Evolutionary conservation across 108 stramenopile species (phyloP).

Genomic region (Skeletonema menzelii): DNA sequence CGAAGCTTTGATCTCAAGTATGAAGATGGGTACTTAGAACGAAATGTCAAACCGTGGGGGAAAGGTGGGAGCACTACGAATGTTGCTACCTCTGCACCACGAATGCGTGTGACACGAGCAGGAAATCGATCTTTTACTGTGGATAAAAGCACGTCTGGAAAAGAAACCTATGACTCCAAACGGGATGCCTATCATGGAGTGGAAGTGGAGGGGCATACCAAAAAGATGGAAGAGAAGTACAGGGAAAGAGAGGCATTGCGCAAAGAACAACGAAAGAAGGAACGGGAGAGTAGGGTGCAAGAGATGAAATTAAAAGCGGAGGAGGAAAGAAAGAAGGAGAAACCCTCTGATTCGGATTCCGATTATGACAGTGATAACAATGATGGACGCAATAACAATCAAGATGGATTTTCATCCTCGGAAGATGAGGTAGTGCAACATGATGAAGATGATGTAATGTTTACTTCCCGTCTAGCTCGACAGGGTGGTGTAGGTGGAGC

Average conservation of each 20-base stretch:
- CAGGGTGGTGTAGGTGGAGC: constrained; percentile 98
- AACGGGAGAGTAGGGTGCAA: constrained; percentile 46
- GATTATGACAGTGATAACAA: constrained; percentile 80
- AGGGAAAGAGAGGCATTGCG: constrained; percentile 69
- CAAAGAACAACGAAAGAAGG: constrained; percentile 49
- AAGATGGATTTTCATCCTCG: constrained; percentile 58
- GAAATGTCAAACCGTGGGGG: constrained; percentile 57
- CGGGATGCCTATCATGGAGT: constrained; percentile 92
- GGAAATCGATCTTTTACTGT: constrained; percentile 50
- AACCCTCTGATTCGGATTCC: constrained; percentile 69
- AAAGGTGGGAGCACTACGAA: constrained; percentile 19
- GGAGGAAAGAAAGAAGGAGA: constrained; percentile 39
- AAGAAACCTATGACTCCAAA: constrained; percentile 88
- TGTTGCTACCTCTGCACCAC: constrained; percentile 64
- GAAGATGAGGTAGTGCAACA: constrained; percentile 83
- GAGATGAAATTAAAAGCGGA: constrained; percentile 25
- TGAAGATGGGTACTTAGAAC: constrained; percentile 79
- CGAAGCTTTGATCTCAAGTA: constrained; percentile 72
- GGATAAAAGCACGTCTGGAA: constrained; percentile 48
- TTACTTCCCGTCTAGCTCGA: constrained; percentile 92
- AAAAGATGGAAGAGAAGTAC: constrained; percentile 59
- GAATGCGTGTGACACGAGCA: constrained; percentile 90
- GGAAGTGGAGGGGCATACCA: constrained; percentile 68
- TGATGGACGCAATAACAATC: constrained; percentile 47
- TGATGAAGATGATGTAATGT: constrained; percentile 84